A percentile compares a stretch with the other conserved stretches of the same genome.
phyloP scores from a whole-genome alignment of 768 basidiomycete genomes.

The Pisolithus sp. region DNA sequence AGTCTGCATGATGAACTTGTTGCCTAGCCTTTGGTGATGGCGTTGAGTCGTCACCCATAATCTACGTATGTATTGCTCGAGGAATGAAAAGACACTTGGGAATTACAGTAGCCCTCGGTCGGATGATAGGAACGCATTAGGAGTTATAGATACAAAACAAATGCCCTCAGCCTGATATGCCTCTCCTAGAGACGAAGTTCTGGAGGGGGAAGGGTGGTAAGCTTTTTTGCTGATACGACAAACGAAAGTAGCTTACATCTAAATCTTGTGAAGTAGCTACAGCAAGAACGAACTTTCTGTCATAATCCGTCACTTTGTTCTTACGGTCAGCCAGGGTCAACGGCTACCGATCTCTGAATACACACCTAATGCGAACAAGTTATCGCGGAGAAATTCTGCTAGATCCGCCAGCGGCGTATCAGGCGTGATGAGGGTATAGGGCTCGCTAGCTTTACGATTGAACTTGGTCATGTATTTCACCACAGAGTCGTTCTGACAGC shows the following conservation, averaged over 20 bases:
- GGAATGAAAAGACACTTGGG: background rate
- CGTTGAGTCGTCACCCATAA: too few species aligned
- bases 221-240: background rate
- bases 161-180: constrained; percentile 8
- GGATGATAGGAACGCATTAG: background rate
- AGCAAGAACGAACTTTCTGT: constrained; percentile 76
- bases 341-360: constrained; percentile 1
- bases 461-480: constrained; percentile 68
- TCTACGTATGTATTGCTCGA: background rate
- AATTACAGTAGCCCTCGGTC: background rate
- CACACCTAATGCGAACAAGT: constrained; percentile 73
- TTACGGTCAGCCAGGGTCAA: background rate
- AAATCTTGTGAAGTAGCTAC: constrained; percentile 76
- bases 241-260: constrained; percentile 26
- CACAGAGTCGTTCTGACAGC: constrained; percentile 62
- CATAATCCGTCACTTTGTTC: constrained; percentile 70
- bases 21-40: too few species aligned
- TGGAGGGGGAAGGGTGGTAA: constrained; percentile 5
- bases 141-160: background rate
- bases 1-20: too few species aligned
- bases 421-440: constrained; percentile 79
- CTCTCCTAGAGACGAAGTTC: constrained; percentile 27
- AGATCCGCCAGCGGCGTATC: constrained; percentile 71
- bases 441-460: constrained; percentile 53
- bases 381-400: constrained; percentile 67